Base-by-base conservation (phyloP, 2,329 filamentous ascomycete genomes). In the Botrytis cinerea region DNA sequence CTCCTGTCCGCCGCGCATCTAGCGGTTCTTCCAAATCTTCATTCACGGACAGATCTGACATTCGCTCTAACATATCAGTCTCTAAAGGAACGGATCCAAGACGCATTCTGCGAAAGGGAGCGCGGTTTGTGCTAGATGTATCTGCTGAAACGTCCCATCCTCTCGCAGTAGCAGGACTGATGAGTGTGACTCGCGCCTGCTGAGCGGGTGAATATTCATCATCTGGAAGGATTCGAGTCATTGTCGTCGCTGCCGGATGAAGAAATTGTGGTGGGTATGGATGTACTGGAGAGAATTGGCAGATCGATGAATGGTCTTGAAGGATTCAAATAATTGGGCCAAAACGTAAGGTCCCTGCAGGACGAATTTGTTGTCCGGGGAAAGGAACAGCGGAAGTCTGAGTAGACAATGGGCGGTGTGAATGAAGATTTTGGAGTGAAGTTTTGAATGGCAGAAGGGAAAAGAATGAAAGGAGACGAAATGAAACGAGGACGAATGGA, bases 181-280 rank as follows among this genome's bases (percentile, higher is more conserved):
- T 82, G 77, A 76, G 82, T 79, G 81, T 83, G 81, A 76, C 82
- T 82, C 78, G 85, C 82, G 76, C 73, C 77, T 87, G 85, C 75
- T 84, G 84, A 70, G 78, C 76, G 35, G 83, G 80, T 60, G 83
- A 82, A 84, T 83, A 85, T 75, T 85, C 84, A 75, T 80, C 79
- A 73, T 84, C 77, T 69, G 82, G 81, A 75, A 83, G 82, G 74
- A 84, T 81, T 77, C 83, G 80, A 75, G 78, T 80, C 76, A 84
- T 80, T 32, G 28, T 75, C 59, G 70, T 38, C 32, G 59, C 28
- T 59, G 48, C 28, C 28, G 62, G 35, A 25, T 18, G 8, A 2
- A 54, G 46, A 18, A 67, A 46, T 57, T 59, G n/a, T 66, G 38
- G 45, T 51, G 63, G 45, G 45, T 66, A 43, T 25, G 51, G 8